Base-by-base conservation (phyloP, 140 eudicot genomes). In the Oenanthe javanica region DNA sequence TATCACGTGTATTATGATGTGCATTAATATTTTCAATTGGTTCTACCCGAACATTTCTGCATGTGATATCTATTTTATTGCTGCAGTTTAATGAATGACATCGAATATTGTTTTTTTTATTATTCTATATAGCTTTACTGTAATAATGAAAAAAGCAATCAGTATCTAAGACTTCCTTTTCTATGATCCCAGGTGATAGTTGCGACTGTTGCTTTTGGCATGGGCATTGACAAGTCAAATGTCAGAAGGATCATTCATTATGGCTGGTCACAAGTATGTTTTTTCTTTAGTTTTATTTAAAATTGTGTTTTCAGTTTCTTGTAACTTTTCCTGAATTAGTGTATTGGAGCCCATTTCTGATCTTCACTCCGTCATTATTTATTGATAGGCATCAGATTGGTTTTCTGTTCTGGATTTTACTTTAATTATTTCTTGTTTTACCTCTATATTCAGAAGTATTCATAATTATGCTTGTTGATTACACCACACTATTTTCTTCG, bases 121-220 rank as follows among this genome's bases (percentile, higher is more conserved):
- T 47, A 75, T 31, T 25, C 43, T 50, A 51, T 23, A 50, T 3
- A 31, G 14, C 40, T 75, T 42, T 73, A 73, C 48, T 40, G 13
- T 9, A 14, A 54, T 52, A 49, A 8, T 2, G 14, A 59, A 57
- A 59, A 19, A 2, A 10, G 2, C 70, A 59, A 43, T 57, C 3
- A 42, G 7, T 13, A 78, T 38, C n/a, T 6, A 63, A 47, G 61
- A n/a, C 31, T 8, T 73, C 19, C 5, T 66, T 67, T 66, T 25
- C 43, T 64, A n/a, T 57, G 14, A 16, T 16, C 31, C 63, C 88
- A 92, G 97, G 97, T 93, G 63, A 96, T 93, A 21, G 96, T 93
- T 79, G 98, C 98, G 52, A 93, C 98, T 13, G 85, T 93, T 87
- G 98, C 98, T 78, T 93, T 93, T 87, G 98, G 98, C 72, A 93